Evolutionary conservation across 2,329 filamentous ascomycete genomes (phyloP).

Genomic region (Aspergillus felis): DNA sequence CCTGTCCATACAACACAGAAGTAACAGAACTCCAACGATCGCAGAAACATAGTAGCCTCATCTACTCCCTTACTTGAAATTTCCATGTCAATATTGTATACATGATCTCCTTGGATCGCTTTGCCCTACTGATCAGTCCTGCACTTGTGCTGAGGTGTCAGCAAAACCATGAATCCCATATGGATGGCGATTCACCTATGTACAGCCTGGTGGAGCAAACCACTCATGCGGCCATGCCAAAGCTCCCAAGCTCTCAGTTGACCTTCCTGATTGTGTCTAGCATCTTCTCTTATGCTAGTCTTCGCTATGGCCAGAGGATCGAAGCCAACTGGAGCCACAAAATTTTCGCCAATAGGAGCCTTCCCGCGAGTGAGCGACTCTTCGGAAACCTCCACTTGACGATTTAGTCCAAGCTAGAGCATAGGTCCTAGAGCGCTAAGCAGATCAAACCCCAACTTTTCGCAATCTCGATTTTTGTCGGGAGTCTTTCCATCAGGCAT

Average conservation of each 20-base stretch:
- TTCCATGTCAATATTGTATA: neutral
- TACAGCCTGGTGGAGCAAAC: neutral
- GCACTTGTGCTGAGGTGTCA: neutral
- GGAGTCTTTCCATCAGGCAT: neutral
- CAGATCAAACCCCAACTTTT: neutral
- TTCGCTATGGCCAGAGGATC: neutral
- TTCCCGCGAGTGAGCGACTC: neutral
- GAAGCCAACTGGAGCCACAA: slow-evolving; percentile 10
- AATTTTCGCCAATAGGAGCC: neutral
- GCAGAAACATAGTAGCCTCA: neutral
- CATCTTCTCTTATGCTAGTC: slow-evolving; percentile 1
- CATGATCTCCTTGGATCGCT: neutral
- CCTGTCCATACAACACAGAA: too few relatives aligned
- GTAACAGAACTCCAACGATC: neutral
- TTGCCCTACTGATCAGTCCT: neutral
- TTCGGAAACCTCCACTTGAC: neutral
- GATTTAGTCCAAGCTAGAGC: neutral
- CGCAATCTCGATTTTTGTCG: neutral
- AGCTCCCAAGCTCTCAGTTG: slow-evolving; percentile 1
- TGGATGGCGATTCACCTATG: neutral
- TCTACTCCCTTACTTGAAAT: neutral
- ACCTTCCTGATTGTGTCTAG: slow-evolving; percentile 17
- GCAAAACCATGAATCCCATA: neutral
- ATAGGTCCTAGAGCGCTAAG: neutral
- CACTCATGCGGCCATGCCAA: neutral